Evolutionary conservation across 73 alveolate genomes (phyloP).

Genomic region (Paramecium sexaurelia): DNA sequence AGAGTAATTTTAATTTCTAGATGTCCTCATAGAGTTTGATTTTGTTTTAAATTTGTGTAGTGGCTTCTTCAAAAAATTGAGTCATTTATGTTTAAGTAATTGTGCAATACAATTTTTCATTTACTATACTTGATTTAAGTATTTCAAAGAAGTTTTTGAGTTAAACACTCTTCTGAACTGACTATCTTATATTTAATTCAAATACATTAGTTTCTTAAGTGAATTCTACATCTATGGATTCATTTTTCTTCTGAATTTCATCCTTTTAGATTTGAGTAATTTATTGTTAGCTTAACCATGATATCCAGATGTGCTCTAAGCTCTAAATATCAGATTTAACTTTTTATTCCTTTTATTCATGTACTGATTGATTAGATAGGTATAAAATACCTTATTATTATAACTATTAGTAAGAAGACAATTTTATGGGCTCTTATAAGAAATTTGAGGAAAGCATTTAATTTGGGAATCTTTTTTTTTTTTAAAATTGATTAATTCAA

Average conservation of each 20-base stretch:
- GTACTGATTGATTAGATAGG: background rate
- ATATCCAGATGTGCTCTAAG: background rate
- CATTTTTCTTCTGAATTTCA: background rate
- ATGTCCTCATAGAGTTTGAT: slow-evolving; percentile 48
- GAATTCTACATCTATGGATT: background rate
- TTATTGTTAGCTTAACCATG: background rate
- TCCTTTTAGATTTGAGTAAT: background rate
- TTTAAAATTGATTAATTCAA: slow-evolving; percentile 39
- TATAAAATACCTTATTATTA: background rate
- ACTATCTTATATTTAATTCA: background rate
- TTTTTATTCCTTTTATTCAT: background rate
- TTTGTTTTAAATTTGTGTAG: slow-evolving; percentile 10
- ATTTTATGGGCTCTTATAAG: background rate
- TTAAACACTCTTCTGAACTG: background rate
- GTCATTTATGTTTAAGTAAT: background rate
- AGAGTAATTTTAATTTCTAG: background rate
- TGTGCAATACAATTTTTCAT: background rate
- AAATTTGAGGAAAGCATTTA: background rate
- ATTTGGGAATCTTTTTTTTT: background rate
- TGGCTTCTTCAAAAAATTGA: slow-evolving; percentile 48
- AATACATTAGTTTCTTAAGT: slow-evolving; percentile 19
- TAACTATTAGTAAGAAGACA: background rate
- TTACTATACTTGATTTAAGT: background rate
- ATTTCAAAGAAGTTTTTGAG: slow-evolving; percentile 2
- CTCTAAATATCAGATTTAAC: background rate